These are phyloP conservation scores for Lactarius quietus DNA, from an alignment of 768 basidiomycete species.

Conservation along the genomic window DNA sequence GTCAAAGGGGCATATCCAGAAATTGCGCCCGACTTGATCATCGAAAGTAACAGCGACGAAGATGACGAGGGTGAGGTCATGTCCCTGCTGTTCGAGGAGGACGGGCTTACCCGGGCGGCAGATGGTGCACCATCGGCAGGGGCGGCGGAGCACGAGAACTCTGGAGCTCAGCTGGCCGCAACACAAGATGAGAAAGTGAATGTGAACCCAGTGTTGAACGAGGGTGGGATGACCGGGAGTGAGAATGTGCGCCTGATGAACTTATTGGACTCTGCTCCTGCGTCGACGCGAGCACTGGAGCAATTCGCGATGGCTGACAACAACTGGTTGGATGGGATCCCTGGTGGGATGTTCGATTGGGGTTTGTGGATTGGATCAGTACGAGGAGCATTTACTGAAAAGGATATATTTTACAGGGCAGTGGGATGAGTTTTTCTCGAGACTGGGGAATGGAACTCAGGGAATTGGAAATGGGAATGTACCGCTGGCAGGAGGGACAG, in stretches of 20 bases:
- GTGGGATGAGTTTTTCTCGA: slow-evolving; percentile 79
- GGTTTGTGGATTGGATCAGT: slow-evolving; percentile 41
- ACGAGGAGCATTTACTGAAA: slow-evolving; percentile 12
- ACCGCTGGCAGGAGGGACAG: neutral
- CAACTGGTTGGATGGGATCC: slow-evolving; percentile 73
- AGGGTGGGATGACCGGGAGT: slow-evolving; percentile 32
- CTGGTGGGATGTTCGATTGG: slow-evolving; percentile 86
- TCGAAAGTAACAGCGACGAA: slow-evolving; percentile 43
- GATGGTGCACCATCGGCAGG: slow-evolving; percentile 16
- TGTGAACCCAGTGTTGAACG: slow-evolving; percentile 75
- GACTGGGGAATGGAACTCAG: slow-evolving; percentile 29
- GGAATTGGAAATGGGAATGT: slow-evolving; percentile 1
- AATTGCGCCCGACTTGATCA: slow-evolving; percentile 53
- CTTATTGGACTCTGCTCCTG: slow-evolving; percentile 58
- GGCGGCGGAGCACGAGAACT: slow-evolving; percentile 1
- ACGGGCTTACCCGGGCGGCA: slow-evolving; percentile 15
- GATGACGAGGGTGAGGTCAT: slow-evolving; percentile 24
- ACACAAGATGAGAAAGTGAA: slow-evolving; percentile 46
- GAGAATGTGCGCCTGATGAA: slow-evolving; percentile 75
- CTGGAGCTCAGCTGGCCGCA: slow-evolving; percentile 50
- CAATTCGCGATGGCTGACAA: slow-evolving; percentile 65
- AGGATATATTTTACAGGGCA: slow-evolving; percentile 46
- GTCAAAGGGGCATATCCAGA: slow-evolving; percentile 34
- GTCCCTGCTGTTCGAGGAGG: slow-evolving; percentile 16
- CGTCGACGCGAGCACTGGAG: slow-evolving; percentile 46